Evolutionary conservation across 139 green algal species (phyloP).

Genomic region (Marvania coccoides): DNA sequence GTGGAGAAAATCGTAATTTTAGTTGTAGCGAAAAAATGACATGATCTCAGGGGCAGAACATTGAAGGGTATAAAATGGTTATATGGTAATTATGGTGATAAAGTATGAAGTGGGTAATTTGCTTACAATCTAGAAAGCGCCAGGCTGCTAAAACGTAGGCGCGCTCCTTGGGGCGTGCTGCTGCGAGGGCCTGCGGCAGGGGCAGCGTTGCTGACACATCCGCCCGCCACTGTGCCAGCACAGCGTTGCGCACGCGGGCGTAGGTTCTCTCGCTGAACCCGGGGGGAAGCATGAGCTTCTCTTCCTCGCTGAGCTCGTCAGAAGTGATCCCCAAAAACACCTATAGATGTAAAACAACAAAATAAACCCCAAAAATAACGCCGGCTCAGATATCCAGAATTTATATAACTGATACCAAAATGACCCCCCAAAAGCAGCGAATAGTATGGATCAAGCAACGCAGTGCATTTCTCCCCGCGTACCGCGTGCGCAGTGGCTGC

Average conservation of each 20-base stretch:
- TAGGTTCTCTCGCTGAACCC: conserved; percentile 28
- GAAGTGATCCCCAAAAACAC: too few species aligned
- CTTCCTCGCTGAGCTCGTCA: conserved; percentile 18
- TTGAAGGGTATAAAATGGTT: neutral
- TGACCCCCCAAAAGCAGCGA: too few species aligned
- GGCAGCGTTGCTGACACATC: conserved; percentile 35
- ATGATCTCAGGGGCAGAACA: neutral
- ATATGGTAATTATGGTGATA: too few species aligned
- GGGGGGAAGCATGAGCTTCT: conserved; percentile 39
- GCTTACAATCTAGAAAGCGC: conserved; percentile 48
- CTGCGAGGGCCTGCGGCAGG: conserved; percentile 25
- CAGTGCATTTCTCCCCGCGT: too few species aligned
- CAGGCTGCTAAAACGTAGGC: conserved; percentile 38
- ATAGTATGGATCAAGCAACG: too few species aligned
- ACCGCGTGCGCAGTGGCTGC: too few species aligned
- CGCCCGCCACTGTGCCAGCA: conserved; percentile 31
- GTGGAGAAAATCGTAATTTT: neutral
- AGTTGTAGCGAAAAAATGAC: neutral
- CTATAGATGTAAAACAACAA: too few species aligned
- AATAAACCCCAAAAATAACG: too few species aligned
- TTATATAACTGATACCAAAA: too few species aligned
- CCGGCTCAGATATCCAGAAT: too few species aligned
- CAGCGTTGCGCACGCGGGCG: conserved; percentile 61
- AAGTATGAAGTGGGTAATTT: too few species aligned
- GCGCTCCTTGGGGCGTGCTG: neutral